Conservation (phyloP, 192 early-diverging fungal genomes). For the Coemansia sp. region DNA sequence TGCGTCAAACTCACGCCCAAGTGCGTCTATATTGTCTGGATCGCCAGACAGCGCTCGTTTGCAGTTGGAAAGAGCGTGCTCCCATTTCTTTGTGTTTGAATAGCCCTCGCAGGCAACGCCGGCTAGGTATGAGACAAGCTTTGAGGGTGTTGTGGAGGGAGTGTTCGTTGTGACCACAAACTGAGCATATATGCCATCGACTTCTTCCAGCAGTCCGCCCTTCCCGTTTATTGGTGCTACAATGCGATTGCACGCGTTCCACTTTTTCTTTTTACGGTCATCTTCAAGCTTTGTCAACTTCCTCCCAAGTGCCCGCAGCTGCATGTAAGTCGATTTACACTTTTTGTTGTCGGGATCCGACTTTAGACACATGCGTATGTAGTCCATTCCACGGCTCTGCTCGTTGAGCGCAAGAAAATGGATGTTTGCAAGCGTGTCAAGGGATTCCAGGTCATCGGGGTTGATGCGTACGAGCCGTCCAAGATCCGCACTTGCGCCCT, state of each 20-base stretch:
- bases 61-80: conserved; percentile 68
- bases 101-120: conserved; percentile 49
- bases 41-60: conserved; percentile 68
- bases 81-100: conserved; percentile 53
- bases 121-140: conserved; percentile 40
- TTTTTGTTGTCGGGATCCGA: conserved; percentile 90
- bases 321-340: conserved; percentile 77
- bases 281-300: conserved; percentile 61
- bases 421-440: conserved; percentile 69
- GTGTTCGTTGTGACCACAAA: conserved; percentile 25
- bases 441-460: conserved; percentile 64
- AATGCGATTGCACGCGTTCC: conserved; percentile 51
- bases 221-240: conserved; percentile 37
- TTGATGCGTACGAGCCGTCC: conserved; percentile 75
- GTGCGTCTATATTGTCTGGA: conserved; percentile 69
- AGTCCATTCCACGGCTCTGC: conserved; percentile 64
- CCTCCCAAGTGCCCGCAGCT: conserved; percentile 77
- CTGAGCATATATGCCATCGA: conserved; percentile 35
- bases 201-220: conserved; percentile 38
- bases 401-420: conserved; percentile 72
- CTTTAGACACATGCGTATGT: conserved; percentile 83
- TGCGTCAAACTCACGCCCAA: conserved; percentile 71
- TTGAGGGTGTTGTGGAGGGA: conserved; percentile 28
- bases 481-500: conserved; percentile 81
- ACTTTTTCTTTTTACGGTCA: conserved; percentile 61